Percentiles rank a stretch among this genome's conserved stretches.
Conservation (phyloP, 2,329 filamentous ascomycete genomes). For the Alternaria sp. region DNA sequence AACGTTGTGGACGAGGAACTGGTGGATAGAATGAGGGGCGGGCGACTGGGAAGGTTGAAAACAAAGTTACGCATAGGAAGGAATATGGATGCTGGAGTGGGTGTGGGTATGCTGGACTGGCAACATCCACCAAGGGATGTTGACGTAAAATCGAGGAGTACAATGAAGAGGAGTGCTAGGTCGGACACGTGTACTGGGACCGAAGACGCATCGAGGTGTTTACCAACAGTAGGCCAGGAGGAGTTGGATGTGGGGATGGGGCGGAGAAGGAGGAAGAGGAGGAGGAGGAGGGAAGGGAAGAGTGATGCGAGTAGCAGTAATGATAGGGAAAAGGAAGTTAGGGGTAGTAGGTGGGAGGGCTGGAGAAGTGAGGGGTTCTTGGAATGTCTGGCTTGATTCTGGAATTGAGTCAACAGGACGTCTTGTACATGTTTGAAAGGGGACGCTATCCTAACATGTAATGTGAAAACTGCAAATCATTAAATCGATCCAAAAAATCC, state of each 20-base stretch:
- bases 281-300: not conserved
- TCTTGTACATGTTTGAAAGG: not conserved
- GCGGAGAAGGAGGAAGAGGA: not conserved
- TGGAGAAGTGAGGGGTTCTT: not conserved
- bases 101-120: not conserved
- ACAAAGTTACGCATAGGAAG: not conserved
- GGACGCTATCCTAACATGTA: not conserved
- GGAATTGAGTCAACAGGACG: not conserved
- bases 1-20: not conserved
- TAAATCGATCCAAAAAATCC: not conserved
- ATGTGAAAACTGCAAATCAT: not conserved
- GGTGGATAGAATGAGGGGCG: not conserved
- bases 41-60: too few species aligned
- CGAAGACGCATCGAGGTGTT: not conserved
- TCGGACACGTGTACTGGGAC: not conserved
- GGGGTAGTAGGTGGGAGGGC: not conserved
- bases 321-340: not conserved
- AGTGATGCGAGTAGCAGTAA: not conserved
- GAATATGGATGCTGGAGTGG: fast-evolving
- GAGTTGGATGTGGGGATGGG: not conserved
- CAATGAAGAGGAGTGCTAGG: not conserved
- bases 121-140: not conserved
- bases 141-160: not conserved
- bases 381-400: not conserved
- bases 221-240: not conserved